Evolutionary conservation across 106 monocot genomes (phyloP).

Genomic region (Gastrodia elata): DNA sequence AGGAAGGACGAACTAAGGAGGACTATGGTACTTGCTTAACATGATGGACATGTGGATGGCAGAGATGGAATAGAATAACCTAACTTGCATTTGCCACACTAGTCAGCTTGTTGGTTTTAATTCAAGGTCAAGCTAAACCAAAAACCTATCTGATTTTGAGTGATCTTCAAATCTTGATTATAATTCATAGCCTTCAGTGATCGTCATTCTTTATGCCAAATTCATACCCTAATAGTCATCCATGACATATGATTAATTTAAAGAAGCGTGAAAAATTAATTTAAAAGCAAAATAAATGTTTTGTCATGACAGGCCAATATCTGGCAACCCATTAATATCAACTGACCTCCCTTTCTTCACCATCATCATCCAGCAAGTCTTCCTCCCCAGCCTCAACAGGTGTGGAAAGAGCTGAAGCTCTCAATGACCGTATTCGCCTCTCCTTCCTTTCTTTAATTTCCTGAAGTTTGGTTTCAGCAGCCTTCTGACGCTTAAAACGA

Average conservation of each 20-base stretch:
- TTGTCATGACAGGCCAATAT: not conserved
- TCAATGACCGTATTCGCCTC: slow-evolving; percentile 69
- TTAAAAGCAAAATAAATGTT: not conserved
- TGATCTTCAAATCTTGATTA: not conserved
- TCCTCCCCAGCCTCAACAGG: slow-evolving; percentile 68
- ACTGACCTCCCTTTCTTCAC: slow-evolving; percentile 90
- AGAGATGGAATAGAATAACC: too few species aligned
- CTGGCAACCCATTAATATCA: not conserved
- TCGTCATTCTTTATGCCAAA: not conserved
- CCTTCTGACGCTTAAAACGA: slow-evolving; percentile 76
- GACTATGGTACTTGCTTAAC: too few species aligned
- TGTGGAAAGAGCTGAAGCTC: slow-evolving; percentile 71
- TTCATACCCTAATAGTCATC: too few species aligned
- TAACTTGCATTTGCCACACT: too few species aligned
- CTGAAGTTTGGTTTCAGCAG: slow-evolving; percentile 78
- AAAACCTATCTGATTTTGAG: not conserved
- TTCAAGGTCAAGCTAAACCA: too few species aligned
- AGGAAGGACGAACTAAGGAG: too few species aligned
- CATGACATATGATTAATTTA: not conserved
- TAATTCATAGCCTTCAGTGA: not conserved
- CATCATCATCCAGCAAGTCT: slow-evolving; percentile 67
- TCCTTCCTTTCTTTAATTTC: slow-evolving; percentile 95
- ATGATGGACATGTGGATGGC: too few species aligned
- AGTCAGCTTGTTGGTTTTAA: too few species aligned
- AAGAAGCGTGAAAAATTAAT: not conserved